A percentile compares a stretch with the other conserved stretches of the same genome.
Evolutionary conservation across 805 yeast genomes (phyloP).

Genomic region (Candida germanica): DNA sequence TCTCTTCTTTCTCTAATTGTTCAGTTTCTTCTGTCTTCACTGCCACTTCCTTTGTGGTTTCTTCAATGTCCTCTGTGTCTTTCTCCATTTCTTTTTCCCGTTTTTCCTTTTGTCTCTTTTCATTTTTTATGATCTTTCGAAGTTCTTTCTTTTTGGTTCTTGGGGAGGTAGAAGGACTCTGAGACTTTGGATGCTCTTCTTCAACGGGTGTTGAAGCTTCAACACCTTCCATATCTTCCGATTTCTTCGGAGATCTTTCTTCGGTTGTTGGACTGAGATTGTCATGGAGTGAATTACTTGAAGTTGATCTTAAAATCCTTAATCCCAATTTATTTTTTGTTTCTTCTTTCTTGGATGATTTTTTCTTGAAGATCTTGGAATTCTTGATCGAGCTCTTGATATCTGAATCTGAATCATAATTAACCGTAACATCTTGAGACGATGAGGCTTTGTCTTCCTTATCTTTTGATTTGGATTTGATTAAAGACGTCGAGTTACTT

Average conservation of each 20-base stretch:
- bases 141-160: conserved; percentile 1
- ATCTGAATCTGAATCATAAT: conserved; percentile 22
- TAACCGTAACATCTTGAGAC: conserved; percentile 21
- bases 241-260: not conserved
- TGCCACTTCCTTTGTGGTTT: not conserved
- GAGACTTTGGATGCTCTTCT: not conserved
- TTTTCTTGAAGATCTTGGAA: conserved; percentile 18
- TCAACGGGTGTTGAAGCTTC: conserved; percentile 2
- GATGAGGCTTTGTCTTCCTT: conserved; percentile 1
- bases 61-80: conserved; percentile 1
- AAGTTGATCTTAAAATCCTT: conserved; percentile 10
- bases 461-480: conserved; percentile 1
- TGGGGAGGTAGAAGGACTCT: not conserved
- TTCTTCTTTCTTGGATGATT: conserved; percentile 12
- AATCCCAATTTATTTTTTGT: conserved; percentile 14
- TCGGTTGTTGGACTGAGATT: conserved; percentile 3
- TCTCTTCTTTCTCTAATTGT: conserved; percentile 6
- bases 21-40: not conserved
- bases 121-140: not conserved
- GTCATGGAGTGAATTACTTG: conserved; percentile 11
- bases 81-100: conserved; percentile 6
- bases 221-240: conserved; percentile 2
- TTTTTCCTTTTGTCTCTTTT: conserved; percentile 4
- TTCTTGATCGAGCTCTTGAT: conserved; percentile 2
- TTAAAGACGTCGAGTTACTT: conserved; percentile 14